Conservation (phyloP, 805 yeast species). For the Candida taoyuanica region DNA sequence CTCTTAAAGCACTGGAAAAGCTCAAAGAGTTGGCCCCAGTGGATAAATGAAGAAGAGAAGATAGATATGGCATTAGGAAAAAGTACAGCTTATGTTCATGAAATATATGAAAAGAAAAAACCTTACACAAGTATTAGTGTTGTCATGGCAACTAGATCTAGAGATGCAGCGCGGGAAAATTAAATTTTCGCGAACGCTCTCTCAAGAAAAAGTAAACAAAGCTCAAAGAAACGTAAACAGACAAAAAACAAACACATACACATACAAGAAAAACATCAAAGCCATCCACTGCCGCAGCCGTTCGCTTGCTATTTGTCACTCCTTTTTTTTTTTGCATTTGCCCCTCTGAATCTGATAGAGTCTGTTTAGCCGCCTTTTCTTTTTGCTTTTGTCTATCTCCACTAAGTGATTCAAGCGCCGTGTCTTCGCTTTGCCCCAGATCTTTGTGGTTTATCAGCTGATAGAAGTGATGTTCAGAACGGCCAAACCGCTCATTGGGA, state of each 20-base stretch:
- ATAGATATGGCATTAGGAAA: too few relatives aligned
- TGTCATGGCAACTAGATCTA: constrained; percentile 4
- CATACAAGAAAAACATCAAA: background rate
- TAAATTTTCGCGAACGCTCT: background rate
- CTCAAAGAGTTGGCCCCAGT: constrained; percentile 36
- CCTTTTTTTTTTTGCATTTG: background rate
- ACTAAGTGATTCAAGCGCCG: too few relatives aligned
- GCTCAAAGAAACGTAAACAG: background rate
- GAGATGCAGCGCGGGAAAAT: too few relatives aligned
- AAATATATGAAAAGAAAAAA: too few relatives aligned
- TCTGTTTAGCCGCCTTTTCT: too few relatives aligned
- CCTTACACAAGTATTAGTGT: too few relatives aligned
- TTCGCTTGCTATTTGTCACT: background rate
- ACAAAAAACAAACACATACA: background rate
- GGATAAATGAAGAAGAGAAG: too few relatives aligned
- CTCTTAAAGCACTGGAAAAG: constrained; percentile 50
- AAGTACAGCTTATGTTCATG: too few relatives aligned
- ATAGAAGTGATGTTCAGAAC: constrained; percentile 8
- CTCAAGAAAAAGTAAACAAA: background rate
- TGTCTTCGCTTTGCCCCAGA: background rate
- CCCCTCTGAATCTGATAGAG: too few relatives aligned
- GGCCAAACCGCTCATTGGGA: constrained; percentile 13
- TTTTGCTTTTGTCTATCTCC: too few relatives aligned
- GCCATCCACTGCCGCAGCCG: background rate
- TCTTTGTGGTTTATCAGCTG: constrained; percentile 1